These are phyloP conservation scores for Ustilago nuda DNA, from an alignment of 1,284 basidiomycete genomes.

Conservation along the genomic window DNA sequence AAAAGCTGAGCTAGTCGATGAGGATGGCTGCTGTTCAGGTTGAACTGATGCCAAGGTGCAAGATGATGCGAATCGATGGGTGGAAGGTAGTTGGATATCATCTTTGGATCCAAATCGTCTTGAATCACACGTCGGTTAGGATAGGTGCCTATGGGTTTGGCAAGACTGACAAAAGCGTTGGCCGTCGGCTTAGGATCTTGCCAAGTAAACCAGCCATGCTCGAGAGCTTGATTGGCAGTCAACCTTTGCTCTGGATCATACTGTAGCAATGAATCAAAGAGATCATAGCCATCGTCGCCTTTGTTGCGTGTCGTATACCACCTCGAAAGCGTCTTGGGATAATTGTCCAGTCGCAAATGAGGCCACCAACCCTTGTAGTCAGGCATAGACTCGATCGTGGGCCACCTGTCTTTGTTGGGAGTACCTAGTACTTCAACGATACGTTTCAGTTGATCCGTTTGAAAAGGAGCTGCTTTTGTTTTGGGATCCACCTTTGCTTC, in stretches of 20 bases:
- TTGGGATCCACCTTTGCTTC: constrained; percentile 88
- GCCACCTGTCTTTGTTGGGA: constrained; percentile 87
- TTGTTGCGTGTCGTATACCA: constrained; percentile 82
- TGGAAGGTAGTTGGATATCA: constrained; percentile 46
- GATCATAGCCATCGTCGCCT: constrained; percentile 53
- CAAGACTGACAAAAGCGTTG: constrained; percentile 68
- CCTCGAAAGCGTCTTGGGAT: constrained; percentile 76
- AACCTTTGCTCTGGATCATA: constrained; percentile 91
- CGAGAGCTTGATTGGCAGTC: constrained; percentile 82
- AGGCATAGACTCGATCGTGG: constrained; percentile 83
- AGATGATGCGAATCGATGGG: constrained; percentile 42
- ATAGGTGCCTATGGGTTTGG: constrained; percentile 70
- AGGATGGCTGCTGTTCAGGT: constrained; percentile 24
- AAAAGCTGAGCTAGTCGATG: constrained; percentile 28
- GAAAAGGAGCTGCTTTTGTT: constrained; percentile 64
- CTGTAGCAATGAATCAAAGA: constrained; percentile 68
- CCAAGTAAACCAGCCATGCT: constrained; percentile 75
- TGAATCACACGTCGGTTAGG: constrained; percentile 72
- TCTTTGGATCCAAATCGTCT: constrained; percentile 72
- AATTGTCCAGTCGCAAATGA: constrained; percentile 66
- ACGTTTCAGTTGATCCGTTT: constrained; percentile 85
- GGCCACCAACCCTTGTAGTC: constrained; percentile 78
- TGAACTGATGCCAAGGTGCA: constrained; percentile 17
- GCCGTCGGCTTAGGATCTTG: constrained; percentile 69
- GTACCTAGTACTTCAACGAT: constrained; percentile 95